Conservation (phyloP, 116 monocot genomes). For the Cymodocea nodosa region DNA sequence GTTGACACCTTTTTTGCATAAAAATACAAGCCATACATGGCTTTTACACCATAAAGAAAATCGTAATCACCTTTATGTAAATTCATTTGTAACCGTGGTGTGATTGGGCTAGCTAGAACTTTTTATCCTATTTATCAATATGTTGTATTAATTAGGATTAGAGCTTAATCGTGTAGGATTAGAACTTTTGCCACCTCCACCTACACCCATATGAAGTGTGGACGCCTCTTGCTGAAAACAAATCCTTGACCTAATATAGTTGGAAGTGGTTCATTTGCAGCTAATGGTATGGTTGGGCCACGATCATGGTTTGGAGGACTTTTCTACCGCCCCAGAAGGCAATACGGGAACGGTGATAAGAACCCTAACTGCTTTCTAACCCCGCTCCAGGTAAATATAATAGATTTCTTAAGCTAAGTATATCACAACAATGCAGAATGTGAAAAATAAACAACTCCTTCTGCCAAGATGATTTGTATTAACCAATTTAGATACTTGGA, state of each 20-base stretch:
- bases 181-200: background rate
- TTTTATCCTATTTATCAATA: too few relatives aligned
- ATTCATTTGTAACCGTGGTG: too few relatives aligned
- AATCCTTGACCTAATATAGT: background rate
- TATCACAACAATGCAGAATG: too few relatives aligned
- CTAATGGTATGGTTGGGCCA: slow-evolving; percentile 63
- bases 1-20: too few relatives aligned
- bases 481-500: too few relatives aligned
- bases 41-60: too few relatives aligned
- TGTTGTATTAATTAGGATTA: too few relatives aligned
- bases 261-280: slow-evolving; percentile 10
- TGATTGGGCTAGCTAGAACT: too few relatives aligned
- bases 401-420: background rate
- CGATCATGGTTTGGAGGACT: slow-evolving; percentile 56
- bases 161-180: too few relatives aligned
- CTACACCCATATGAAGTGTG: background rate
- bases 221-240: background rate
- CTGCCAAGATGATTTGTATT: background rate
- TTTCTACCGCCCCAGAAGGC: slow-evolving; percentile 23
- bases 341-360: slow-evolving; percentile 11
- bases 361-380: slow-evolving; percentile 14
- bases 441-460: background rate
- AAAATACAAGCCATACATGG: too few relatives aligned
- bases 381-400: slow-evolving; percentile 26
- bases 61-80: too few relatives aligned